Evolutionary conservation across 768 basidiomycete genomes (phyloP), one percentile per base, ranked within the genome.

Genomic region (Amanita jacksonii): DNA sequence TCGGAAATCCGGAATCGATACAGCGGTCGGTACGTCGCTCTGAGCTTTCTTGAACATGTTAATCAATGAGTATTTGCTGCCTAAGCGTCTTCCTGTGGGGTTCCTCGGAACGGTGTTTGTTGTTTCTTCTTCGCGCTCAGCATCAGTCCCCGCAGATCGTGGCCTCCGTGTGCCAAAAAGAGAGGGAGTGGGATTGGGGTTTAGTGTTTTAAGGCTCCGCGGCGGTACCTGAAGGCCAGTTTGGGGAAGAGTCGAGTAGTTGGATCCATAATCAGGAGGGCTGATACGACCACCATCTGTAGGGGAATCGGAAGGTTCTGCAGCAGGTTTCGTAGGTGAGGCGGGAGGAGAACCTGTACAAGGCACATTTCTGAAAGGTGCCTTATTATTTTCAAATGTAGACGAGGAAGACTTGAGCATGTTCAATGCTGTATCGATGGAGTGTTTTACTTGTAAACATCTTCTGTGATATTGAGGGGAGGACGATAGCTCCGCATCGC

Each of bases 41-140:
- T 70, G 68, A 1, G 59, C 66, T 62, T 80, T 83, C 69, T 76
- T 81, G 66, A 87, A 86, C 12, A 87, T 67, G 51, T 75, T 79
- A 50, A 86, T 66, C 42, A 88, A 64, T 18, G 85, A 86, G 45
- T 85, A 73, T 59, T 88, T 88, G 60, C 79, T 77, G 20, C 73
- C 72, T 3, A 84, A 60, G 52, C 68, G 79, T 38, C 66, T 62
- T 24, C 60, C 62, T 8, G 62, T 50, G 8, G 62, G 64, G 18
- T 59, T 62, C 50, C 66, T 59, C 16, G 64, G 57, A 13, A 58
- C 41, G 22, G 63, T 47, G 27, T 61, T 45, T 4, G 53, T 47
- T 9, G 46, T 39, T 18, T 66, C 57, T 35, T 53, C 50, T 27
- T 72, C 65, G 18, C 55, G 62, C 19, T 83, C 80, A 43, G 77